Conservation (phyloP, 306 rosid genomes). For the Purshia tridentata region DNA sequence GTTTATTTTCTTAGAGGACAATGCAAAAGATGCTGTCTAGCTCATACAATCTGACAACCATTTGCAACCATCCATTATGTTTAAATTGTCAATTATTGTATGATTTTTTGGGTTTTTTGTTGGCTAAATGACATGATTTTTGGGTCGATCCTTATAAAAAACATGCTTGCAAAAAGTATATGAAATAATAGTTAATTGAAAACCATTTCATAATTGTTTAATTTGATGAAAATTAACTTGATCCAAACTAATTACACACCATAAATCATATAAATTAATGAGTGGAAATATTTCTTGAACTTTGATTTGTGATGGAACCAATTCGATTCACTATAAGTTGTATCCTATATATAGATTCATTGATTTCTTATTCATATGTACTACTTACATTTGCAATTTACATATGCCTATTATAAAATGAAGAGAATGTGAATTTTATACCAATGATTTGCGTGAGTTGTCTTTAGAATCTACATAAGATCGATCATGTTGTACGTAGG, state of each 20-base stretch:
- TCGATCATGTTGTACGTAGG: not conserved
- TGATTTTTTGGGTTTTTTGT: not conserved
- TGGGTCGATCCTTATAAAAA: not conserved
- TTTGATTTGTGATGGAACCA: too few species aligned
- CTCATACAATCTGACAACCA: constrained; percentile 14
- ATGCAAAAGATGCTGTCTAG: constrained; percentile 35
- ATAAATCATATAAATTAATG: too few species aligned
- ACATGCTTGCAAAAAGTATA: not conserved
- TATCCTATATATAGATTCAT: too few species aligned
- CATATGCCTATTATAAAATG: too few species aligned
- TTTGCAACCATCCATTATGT: constrained; percentile 29
- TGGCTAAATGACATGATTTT: not conserved
- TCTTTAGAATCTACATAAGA: not conserved
- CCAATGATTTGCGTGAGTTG: not conserved
- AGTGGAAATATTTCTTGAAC: too few species aligned
- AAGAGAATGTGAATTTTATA: constrained; percentile 4
- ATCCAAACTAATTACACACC: too few species aligned
- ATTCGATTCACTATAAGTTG: too few species aligned
- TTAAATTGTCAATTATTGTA: not conserved
- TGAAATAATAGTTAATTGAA: not conserved
- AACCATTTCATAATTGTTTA: too few species aligned
- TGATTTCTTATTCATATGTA: too few species aligned
- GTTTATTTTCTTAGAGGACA: constrained; percentile 15
- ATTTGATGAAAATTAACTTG: too few species aligned
- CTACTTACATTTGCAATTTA: too few species aligned